A percentile compares a stretch with the other conserved stretches of the same genome.
Conservation (phyloP, 345 rosid genomes). For the Bruguiera parviflora region DNA sequence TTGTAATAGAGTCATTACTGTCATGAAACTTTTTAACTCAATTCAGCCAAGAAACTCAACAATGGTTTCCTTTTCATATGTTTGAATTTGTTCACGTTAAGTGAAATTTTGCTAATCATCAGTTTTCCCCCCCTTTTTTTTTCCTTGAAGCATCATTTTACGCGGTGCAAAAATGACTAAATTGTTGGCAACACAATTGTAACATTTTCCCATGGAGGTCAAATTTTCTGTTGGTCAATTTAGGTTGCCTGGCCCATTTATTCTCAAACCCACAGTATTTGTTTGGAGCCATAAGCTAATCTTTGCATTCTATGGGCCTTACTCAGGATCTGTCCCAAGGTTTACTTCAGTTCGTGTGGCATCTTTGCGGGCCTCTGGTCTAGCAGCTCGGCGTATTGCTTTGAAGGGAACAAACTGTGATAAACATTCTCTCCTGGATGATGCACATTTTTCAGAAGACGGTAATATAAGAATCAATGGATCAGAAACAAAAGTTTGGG, state of each 20-base stretch:
- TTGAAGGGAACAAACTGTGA: constrained; percentile 20
- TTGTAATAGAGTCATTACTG: too few species aligned
- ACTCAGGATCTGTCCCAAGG: constrained; percentile 43
- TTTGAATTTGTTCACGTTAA: constrained; percentile 1
- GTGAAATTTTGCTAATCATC: neutral
- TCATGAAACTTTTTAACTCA: neutral
- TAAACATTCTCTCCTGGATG: constrained; percentile 25
- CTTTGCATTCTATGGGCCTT: neutral
- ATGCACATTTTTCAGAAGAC: constrained; percentile 39
- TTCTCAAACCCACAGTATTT: constrained; percentile 8
- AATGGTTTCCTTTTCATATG: constrained; percentile 15
- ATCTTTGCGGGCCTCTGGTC: constrained; percentile 66
- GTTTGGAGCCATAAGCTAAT: constrained; percentile 1
- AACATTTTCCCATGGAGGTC: neutral
- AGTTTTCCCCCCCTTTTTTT: neutral
- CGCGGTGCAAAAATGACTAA: neutral
- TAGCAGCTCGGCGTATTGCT: constrained; percentile 42
- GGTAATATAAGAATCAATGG: constrained; percentile 17
- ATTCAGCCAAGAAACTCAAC: constrained; percentile 17
- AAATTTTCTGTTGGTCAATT: constrained; percentile 12
- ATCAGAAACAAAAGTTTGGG: constrained; percentile 23
- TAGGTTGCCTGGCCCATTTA: neutral
- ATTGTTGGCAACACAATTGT: neutral
- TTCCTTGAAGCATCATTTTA: neutral
- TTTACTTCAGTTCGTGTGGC: constrained; percentile 69